Percentiles rank a stretch among this genome's conserved stretches.
phyloP scores from a whole-genome alignment of 768 basidiomycete species.

The Leccinum arenicola region DNA sequence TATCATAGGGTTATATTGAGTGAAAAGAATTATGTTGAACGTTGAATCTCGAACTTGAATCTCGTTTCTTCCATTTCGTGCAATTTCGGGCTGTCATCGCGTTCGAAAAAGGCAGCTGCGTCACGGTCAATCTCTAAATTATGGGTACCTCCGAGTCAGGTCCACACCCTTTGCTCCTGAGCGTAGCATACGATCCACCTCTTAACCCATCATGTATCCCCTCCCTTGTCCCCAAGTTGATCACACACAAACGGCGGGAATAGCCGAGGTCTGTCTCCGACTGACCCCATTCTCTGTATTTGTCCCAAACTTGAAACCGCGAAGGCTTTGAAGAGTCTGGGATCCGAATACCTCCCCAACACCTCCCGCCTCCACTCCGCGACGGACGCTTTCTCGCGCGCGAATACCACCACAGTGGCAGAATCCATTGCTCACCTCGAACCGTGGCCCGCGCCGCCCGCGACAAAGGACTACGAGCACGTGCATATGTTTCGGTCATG shows the following conservation, averaged over 20 bases:
- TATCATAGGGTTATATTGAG: no score
- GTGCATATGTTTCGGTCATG: slow-evolving; percentile 84
- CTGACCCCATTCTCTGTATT: slow-evolving; percentile 69
- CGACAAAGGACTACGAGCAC: slow-evolving; percentile 62
- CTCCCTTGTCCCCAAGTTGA: no score
- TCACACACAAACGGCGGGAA: slow-evolving; percentile 75
- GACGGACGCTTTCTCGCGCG: slow-evolving; percentile 71
- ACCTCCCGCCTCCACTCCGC: slow-evolving; percentile 57
- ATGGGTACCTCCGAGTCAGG: no score
- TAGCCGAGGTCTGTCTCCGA: slow-evolving; percentile 64
- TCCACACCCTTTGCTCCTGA: no score
- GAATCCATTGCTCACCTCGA: slow-evolving; percentile 66
- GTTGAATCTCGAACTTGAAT: no score
- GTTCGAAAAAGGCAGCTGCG: no score
- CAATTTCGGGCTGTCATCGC: no score
- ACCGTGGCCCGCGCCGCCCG: slow-evolving; percentile 60
- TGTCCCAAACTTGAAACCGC: slow-evolving; percentile 58
- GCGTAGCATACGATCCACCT: no score
- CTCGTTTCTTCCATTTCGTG: no score
- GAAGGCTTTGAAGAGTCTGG: slow-evolving; percentile 64
- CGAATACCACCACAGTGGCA: slow-evolving; percentile 55
- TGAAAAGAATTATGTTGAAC: no score
- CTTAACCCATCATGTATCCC: no score
- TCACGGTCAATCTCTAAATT: no score
- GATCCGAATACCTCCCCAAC: slow-evolving; percentile 45